Percentiles rank a stretch among this genome's conserved stretches.
Conservation (phyloP, 352 stramenopile genomes). For the Globisporangium orthogonon region DNA sequence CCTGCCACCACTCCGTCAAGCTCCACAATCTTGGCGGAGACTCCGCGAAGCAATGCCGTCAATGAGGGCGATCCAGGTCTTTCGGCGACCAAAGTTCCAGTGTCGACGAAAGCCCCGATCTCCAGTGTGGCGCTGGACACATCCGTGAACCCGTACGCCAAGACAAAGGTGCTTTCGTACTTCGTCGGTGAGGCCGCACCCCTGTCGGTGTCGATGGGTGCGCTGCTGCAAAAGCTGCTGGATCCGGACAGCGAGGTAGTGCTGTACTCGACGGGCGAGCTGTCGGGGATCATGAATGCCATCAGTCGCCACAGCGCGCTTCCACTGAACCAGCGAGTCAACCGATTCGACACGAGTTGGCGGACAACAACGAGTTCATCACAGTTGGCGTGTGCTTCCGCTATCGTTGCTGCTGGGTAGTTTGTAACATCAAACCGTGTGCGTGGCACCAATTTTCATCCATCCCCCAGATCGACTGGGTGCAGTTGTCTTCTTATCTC, state of each 20-base stretch:
- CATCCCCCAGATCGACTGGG: no score
- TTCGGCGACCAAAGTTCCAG: neutral
- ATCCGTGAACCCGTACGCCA: neutral
- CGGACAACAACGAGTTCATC: neutral
- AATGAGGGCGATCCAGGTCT: no score
- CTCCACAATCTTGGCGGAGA: no score
- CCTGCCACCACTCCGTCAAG: no score
- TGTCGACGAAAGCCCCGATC: neutral
- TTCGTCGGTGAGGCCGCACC: no score
- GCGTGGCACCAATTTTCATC: neutral
- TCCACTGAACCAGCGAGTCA: neutral
- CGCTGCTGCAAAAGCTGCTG: neutral
- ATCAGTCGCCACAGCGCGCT: neutral
- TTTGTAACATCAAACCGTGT: neutral
- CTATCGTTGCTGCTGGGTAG: neutral
- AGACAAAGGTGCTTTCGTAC: no score
- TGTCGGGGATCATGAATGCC: neutral
- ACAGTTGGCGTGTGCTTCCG: neutral
- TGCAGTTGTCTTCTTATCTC: no score
- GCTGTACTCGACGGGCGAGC: slow-evolving; percentile 1
- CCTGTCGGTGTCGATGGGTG: neutral
- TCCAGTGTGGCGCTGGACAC: neutral
- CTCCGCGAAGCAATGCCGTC: no score
- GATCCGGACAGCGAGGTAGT: neutral
- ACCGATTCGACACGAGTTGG: neutral